Evolutionary conservation across 2,329 filamentous ascomycete species (phyloP), one percentile per base, ranked within the genome.

Genomic region (Aureobasidium vineae): DNA sequence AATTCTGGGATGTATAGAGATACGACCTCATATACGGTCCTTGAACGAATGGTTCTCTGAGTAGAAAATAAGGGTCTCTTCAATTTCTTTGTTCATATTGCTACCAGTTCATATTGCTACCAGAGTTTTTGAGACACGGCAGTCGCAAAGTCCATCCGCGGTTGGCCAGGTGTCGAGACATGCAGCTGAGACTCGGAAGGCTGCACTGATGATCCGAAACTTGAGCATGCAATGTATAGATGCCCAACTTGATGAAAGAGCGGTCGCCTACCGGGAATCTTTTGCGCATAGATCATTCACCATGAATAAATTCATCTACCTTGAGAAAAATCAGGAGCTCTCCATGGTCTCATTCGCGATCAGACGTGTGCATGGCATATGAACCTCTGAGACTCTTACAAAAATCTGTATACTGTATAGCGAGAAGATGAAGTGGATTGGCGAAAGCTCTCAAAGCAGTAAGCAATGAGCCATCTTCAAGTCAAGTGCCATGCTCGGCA

Each of bases 1-100:
- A 43, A 23, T 33, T 1, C 3, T 15, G 19, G 13, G 7, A 15
- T 40, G 5, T 15, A 21, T 21, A 19, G 28, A 23, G 31, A 5
- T 28, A 4, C 26, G 6, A 49, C 43, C 40, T 52, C 33, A 38
- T 63, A 47, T 47, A 50, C 33, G 23, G 10, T 10, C 33, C 33
- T n/a, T n/a, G n/a, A n/a, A n/a, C n/a, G n/a, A n/a, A n/a, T n/a
- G n/a, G n/a, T n/a, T n/a, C n/a, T n/a, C n/a, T n/a, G n/a, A n/a
- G n/a, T n/a, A n/a, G n/a, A n/a, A n/a, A n/a, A n/a, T n/a, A n/a
- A n/a, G n/a, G n/a, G n/a, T n/a, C n/a, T n/a, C n/a, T n/a, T n/a
- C n/a, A n/a, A n/a, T n/a, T n/a, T 57, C 63, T 65, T 65, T 65
- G 63, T 65, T 36, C 50, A 57, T 50, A 47, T 54, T 45, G 36